Base-by-base conservation (phyloP, 768 basidiomycete genomes). In the Lepiota brunneoincarnata region DNA sequence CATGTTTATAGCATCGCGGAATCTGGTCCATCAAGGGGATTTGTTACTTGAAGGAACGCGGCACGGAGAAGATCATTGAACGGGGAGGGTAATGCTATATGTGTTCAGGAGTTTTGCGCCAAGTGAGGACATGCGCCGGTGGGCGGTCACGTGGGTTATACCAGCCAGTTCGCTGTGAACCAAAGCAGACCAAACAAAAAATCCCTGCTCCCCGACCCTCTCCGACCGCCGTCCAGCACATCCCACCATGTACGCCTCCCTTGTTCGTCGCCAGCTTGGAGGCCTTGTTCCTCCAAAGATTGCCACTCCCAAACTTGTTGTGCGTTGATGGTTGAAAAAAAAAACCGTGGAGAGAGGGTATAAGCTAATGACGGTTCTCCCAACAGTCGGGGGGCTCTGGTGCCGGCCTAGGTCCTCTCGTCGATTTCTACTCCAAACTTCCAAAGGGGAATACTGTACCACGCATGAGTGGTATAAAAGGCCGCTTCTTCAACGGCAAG, bases 361-460 rank as follows among this genome's bases (percentile, higher is more conserved):
- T 23, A 26, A 41, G 28, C 17, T 24, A 41, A 24, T 55, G 40
- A 49, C 38, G n/a, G 17, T 44, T 36, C 10, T 40, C 44, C 15
- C 21, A 18, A 54, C 63, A 94, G 93, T 85, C 90, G 51, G 83
- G 90, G 49, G 89, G 87, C 51, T 83, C 89, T 50, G 91, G 92
- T 40, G 83, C 83, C 40, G 84, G 90, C 58, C 88, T 96, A 49
- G 76, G 80, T 54, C 85, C 86, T 28, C 87, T 98, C 66, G 93
- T 97, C 59, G 85, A 92, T 61, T 98, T 97, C 74, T 98, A 98
- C 79, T 93, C 91, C 56, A 95, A 93, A 72, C 83, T 98, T 46
- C 96, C 94, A 60, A 98, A 98, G 70, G 95, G 95, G 42, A 75
- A 83, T 37, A 81, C 84, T 34, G 76, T 90, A 15, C 67, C 77